Evolutionary conservation across 106 monocot species (phyloP).

Genomic region (Narthecium ossifragum): DNA sequence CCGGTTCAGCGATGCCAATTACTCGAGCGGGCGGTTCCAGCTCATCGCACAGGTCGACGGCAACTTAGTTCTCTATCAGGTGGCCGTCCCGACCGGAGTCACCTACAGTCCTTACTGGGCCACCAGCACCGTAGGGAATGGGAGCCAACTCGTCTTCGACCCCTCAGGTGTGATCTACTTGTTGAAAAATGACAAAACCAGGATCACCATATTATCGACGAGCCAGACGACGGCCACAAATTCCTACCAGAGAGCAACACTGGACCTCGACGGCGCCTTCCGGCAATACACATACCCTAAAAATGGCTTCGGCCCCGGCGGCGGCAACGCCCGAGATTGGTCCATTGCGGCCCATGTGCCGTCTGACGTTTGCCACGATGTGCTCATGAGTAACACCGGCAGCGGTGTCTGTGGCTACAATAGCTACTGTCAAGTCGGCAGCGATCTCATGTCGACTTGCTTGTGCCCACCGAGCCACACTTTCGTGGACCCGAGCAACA

Average conservation of each 20-base stretch:
- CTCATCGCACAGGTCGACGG: conserved; percentile 9
- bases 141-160: conserved; percentile 8
- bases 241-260: conserved; percentile 25
- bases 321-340: conserved; percentile 3
- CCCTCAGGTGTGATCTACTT: conserved; percentile 3
- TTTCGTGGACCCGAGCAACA: conserved; percentile 6
- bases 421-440: conserved; percentile 15
- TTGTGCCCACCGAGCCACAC: conserved; percentile 12
- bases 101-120: conserved; percentile 5
- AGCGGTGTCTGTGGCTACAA: conserved; percentile 34
- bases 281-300: conserved; percentile 28
- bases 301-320: not conserved
- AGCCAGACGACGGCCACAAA: not conserved
- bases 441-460: conserved; percentile 2
- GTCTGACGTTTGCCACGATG: conserved; percentile 2
- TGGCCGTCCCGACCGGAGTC: not conserved
- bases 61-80: conserved; percentile 5
- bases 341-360: not conserved
- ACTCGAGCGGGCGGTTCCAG: conserved; percentile 13
- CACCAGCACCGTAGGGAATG: not conserved
- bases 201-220: not conserved
- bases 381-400: not conserved
- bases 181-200: not conserved
- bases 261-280: conserved; percentile 38
- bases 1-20: conserved; percentile 7